These are phyloP conservation scores for Phytopythium cucurbitacearum DNA, from an alignment of 352 stramenopile genomes.

Conservation along the genomic window DNA sequence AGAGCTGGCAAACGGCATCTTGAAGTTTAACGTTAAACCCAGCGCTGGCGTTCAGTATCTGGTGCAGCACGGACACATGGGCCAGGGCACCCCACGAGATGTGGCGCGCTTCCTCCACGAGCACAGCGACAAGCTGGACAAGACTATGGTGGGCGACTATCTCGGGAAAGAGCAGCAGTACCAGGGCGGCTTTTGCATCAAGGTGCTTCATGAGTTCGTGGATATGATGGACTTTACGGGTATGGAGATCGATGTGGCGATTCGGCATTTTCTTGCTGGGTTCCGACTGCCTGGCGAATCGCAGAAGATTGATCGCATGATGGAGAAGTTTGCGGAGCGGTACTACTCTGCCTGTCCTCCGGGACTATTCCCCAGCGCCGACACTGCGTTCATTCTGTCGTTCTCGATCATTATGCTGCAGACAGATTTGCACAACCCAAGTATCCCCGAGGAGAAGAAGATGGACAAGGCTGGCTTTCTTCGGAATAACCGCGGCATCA, in stretches of 20 bases:
- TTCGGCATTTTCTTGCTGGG: conserved; percentile 95
- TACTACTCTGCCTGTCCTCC: conserved; percentile 70
- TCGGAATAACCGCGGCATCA: conserved; percentile 97
- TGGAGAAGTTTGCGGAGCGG: conserved; percentile 99
- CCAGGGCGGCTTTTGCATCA: conserved; percentile 88
- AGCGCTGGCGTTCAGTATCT: conserved; percentile 91
- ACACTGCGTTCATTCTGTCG: conserved; percentile 98
- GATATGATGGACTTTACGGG: conserved; percentile 95
- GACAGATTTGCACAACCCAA: conserved; percentile 99
- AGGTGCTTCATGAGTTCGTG: conserved; percentile 96
- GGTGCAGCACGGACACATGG: conserved; percentile 89
- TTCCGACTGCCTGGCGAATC: conserved; percentile 99
- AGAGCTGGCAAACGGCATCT: conserved; percentile 94
- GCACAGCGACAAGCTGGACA: conserved; percentile 92
- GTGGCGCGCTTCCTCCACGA: conserved; percentile 95
- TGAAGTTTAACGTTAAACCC: conserved; percentile 98
- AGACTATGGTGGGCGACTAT: conserved; percentile 97
- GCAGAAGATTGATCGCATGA: conserved; percentile 99
- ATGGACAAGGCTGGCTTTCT: conserved; percentile 98
- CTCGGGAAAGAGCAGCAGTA: conserved; percentile 96
- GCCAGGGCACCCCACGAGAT: conserved; percentile 86
- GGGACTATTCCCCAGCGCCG: conserved; percentile 91
- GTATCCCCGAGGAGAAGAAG: conserved; percentile 93
- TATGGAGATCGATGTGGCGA: conserved; percentile 96
- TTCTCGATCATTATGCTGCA: conserved; percentile 91